phyloP scores from a whole-genome alignment of 495 filamentous ascomycete species.

The Neurospora hispaniola region DNA sequence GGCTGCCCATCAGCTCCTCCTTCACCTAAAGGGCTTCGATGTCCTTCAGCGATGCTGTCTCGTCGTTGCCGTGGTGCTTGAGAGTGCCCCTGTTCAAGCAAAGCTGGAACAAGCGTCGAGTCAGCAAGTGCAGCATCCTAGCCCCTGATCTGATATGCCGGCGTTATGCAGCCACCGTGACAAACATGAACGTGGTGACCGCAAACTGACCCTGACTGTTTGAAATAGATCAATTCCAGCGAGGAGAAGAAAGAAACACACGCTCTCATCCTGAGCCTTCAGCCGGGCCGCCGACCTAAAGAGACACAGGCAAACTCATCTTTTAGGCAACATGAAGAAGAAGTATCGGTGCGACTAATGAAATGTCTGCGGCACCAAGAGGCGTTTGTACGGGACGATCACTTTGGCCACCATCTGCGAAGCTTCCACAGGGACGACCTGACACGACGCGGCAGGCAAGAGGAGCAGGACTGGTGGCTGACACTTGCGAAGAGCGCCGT shows the following conservation, averaged over 20 bases:
- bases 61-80: conserved; percentile 5
- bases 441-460: conserved; percentile 16
- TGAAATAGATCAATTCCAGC: not conserved
- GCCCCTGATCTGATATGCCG: not conserved
- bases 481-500: conserved; percentile 12
- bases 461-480: conserved; percentile 14
- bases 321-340: conserved; percentile 21
- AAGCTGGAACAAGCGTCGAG: not conserved
- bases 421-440: conserved; percentile 42
- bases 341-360: conserved; percentile 32
- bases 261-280: conserved; percentile 26
- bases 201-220: not conserved
- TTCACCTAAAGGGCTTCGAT: conserved; percentile 4
- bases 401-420: conserved; percentile 40
- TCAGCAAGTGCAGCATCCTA: not conserved
- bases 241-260: conserved; percentile 6
- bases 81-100: not conserved
- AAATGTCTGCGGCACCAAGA: conserved; percentile 24
- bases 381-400: conserved; percentile 34
- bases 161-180: not conserved
- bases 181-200: not conserved
- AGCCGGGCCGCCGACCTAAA: conserved; percentile 37
- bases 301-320: conserved; percentile 33
- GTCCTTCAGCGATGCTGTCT: conserved; percentile 3
- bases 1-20: conserved; percentile 14